Evolutionary conservation across 2,329 filamentous ascomycete species (phyloP).

Genomic region (Diplodia seriata): DNA sequence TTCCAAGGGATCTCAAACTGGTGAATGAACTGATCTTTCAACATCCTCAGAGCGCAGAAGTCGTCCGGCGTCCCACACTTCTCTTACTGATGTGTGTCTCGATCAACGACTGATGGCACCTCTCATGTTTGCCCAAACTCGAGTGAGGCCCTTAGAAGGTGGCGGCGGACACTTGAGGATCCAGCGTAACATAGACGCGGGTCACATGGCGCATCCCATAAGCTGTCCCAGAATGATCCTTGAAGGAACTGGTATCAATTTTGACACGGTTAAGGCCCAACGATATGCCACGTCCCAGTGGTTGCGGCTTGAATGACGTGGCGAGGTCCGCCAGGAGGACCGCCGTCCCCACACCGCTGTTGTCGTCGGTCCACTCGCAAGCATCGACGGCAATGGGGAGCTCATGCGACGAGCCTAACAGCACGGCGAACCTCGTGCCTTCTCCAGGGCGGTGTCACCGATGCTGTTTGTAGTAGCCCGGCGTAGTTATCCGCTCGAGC

Average conservation of each 20-base stretch:
- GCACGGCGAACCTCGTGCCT: conserved; percentile 1
- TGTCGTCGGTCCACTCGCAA: background rate
- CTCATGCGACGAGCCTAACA: background rate
- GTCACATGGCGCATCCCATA: background rate
- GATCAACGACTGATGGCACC: background rate
- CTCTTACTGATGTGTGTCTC: no score
- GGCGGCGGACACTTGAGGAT: background rate
- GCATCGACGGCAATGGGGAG: background rate
- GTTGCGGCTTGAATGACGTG: background rate
- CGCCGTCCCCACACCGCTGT: no score
- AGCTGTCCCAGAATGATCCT: background rate
- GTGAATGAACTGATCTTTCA: no score
- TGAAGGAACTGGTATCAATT: background rate
- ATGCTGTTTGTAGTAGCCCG: background rate
- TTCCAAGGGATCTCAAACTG: no score
- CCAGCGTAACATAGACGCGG: background rate
- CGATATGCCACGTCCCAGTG: background rate
- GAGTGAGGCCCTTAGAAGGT: background rate
- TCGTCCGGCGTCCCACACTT: no score
- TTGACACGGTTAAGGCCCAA: background rate
- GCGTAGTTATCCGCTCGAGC: background rate
- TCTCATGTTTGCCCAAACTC: background rate
- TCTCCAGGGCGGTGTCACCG: background rate
- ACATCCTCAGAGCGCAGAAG: no score
- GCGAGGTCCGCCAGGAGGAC: background rate